Percentiles rank a stretch among this genome's conserved stretches.
Evolutionary conservation across 1,284 basidiomycete genomes (phyloP).

Genomic region (Melampsora occidentalis): DNA sequence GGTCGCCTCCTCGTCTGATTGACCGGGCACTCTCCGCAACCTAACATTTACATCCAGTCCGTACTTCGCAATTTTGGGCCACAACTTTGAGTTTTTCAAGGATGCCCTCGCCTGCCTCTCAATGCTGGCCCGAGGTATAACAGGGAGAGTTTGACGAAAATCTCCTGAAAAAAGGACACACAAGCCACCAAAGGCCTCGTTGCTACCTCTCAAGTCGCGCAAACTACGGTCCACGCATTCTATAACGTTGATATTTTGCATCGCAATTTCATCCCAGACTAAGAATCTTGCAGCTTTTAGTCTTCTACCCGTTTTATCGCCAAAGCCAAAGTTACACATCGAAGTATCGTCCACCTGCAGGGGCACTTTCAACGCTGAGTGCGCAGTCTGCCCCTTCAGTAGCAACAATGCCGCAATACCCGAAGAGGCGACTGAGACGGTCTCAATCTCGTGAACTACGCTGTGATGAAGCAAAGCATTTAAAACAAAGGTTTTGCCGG

Average conservation of each 20-base stretch:
- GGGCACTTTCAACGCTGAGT: conserved; percentile 59
- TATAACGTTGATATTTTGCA: conserved; percentile 11
- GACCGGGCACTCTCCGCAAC: not conserved
- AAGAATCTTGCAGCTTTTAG: not conserved
- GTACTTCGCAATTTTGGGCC: not conserved
- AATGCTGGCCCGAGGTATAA: not conserved
- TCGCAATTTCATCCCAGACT: conserved; percentile 38
- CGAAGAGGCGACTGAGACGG: conserved; percentile 53
- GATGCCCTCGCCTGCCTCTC: not conserved
- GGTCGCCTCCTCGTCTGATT: not conserved
- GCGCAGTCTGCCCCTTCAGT: conserved; percentile 56
- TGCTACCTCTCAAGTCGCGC: not conserved
- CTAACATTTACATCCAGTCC: too few relatives aligned
- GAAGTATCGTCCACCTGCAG: not conserved
- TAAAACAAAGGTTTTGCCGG: conserved; percentile 60
- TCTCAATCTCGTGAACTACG: conserved; percentile 15
- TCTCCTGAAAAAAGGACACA: conserved; percentile 1
- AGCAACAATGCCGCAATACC: conserved; percentile 58
- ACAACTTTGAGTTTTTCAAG: not conserved
- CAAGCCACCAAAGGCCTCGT: not conserved
- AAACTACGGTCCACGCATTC: conserved; percentile 19
- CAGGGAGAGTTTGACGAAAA: conserved; percentile 19
- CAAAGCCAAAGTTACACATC: not conserved
- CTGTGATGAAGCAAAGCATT: conserved; percentile 46
- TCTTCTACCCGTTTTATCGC: not conserved